phyloP scores from a whole-genome alignment of 306 rosid genomes.

The Casuarina glauca region DNA sequence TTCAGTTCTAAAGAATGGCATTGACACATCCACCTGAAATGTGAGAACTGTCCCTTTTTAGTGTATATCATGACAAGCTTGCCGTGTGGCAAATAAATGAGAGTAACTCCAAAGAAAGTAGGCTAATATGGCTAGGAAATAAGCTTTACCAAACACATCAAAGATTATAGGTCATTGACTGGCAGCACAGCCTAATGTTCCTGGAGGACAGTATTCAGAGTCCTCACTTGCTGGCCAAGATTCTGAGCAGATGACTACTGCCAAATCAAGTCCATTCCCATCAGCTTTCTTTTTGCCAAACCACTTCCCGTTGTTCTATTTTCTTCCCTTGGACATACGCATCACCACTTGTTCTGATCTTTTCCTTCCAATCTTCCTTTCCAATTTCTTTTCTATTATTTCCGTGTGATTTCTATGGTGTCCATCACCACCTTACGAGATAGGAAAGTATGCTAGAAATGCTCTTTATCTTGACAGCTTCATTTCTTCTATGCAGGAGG shows the following conservation, averaged over 20 bases:
- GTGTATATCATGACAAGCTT: neutral
- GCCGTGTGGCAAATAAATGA: neutral
- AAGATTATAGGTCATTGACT: neutral
- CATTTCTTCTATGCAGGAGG: slow-evolving; percentile 61
- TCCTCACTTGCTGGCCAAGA: neutral
- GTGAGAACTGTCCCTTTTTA: neutral
- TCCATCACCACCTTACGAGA: neutral
- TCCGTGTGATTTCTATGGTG: neutral
- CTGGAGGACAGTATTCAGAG: neutral
- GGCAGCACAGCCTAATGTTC: neutral
- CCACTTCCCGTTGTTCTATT: neutral
- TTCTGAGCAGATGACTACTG: neutral
- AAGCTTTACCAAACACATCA: neutral
- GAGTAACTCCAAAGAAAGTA: neutral
- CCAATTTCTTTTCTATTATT: neutral
- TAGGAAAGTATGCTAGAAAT: neutral
- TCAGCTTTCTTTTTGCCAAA: neutral
- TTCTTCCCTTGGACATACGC: neutral
- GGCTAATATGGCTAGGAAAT: neutral
- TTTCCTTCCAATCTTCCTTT: neutral
- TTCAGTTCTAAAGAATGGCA: neutral
- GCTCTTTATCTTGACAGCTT: neutral
- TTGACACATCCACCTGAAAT: neutral
- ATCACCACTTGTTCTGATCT: neutral
- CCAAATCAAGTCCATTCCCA: neutral